These are phyloP conservation scores for Chrysoporthe puriensis DNA, from an alignment of 2,329 filamentous ascomycete genomes.

Conservation along the genomic window DNA sequence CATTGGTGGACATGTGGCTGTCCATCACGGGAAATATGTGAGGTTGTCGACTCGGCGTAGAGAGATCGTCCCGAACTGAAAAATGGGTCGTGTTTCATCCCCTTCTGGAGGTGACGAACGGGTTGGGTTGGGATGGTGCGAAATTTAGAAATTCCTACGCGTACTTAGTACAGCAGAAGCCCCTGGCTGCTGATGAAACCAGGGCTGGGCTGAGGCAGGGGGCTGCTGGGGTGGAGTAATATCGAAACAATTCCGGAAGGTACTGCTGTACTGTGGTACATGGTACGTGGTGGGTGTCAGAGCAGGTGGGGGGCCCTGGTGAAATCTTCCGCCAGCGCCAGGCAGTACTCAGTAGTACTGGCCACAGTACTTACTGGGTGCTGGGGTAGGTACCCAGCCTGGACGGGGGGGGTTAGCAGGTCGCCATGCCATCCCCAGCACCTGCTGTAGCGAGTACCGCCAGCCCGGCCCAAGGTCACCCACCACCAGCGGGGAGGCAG, in stretches of 20 bases:
- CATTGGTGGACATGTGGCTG: neutral
- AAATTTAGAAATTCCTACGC: slow-evolving; percentile 10
- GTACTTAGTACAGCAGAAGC: neutral
- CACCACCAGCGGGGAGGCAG: too few relatives aligned
- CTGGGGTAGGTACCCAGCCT: too few relatives aligned
- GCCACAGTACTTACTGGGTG: too few relatives aligned
- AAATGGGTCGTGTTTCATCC: slow-evolving; percentile 22
- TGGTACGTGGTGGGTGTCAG: neutral
- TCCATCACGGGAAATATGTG: neutral
- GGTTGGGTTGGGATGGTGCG: neutral
- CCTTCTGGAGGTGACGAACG: slow-evolving; percentile 7
- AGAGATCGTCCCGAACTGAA: neutral
- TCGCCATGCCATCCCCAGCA: too few relatives aligned
- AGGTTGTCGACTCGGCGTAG: neutral
- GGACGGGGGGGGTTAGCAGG: too few relatives aligned
- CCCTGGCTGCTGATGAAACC: neutral
- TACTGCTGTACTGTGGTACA: neutral
- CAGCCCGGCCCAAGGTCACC: too few relatives aligned
- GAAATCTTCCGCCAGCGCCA: neutral
- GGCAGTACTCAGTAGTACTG: too few relatives aligned
- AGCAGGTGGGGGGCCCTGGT: neutral
- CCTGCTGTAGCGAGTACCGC: too few relatives aligned
- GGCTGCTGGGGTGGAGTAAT: neutral
- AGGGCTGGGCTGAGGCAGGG: neutral
- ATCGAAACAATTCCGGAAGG: neutral